Conservation (phyloP, 352 stramenopile species). For the Globisporangium camurandrum region DNA sequence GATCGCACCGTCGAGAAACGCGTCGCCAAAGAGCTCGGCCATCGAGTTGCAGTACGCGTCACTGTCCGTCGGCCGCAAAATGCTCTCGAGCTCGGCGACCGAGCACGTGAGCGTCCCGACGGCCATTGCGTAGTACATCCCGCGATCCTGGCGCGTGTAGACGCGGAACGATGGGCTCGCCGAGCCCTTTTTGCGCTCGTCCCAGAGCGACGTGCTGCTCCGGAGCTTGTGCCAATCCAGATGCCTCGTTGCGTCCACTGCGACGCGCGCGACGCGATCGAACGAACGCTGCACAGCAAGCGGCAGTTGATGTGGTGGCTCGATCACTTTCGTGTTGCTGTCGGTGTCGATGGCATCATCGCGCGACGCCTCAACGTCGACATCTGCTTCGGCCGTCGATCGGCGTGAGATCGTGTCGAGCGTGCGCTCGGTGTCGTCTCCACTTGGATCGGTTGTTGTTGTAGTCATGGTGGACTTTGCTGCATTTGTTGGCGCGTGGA, state of each 20-base stretch:
- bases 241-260: conserved; percentile 4
- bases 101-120: conserved; percentile 13
- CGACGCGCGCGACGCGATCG: conserved; percentile 7
- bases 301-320: too few relatives aligned
- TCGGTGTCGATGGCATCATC: background rate
- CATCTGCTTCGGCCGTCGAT: conserved; percentile 9
- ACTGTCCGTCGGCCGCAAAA: conserved; percentile 9
- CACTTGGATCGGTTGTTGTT: background rate
- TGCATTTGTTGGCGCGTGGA: background rate
- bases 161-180: conserved; percentile 10
- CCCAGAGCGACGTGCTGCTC: conserved; percentile 14
- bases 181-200: conserved; percentile 10
- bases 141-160: conserved; percentile 15
- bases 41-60: conserved; percentile 9
- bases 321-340: background rate
- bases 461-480: background rate
- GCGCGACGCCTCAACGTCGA: background rate
- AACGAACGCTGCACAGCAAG: conserved; percentile 3
- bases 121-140: conserved; percentile 15
- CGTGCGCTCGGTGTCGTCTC: background rate
- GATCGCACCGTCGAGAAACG: conserved; percentile 15
- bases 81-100: conserved; percentile 10
- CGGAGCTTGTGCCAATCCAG: conserved; percentile 14
- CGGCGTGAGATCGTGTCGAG: conserved; percentile 8
- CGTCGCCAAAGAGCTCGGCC: conserved; percentile 12